Base-by-base conservation (phyloP, 352 stramenopile genomes). In the Peronospora destructor region DNA sequence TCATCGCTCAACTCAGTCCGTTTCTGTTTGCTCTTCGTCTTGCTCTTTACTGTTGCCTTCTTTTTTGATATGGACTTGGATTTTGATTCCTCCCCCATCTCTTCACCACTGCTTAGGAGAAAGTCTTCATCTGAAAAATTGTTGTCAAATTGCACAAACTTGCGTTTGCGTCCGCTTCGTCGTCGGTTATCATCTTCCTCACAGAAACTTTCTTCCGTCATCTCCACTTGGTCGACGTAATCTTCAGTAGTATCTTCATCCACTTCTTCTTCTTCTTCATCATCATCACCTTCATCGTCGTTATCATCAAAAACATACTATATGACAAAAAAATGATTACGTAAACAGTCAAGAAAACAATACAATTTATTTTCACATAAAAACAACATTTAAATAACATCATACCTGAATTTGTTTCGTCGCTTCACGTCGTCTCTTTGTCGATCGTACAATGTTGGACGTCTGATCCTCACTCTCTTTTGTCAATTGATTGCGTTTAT, bases 1-100 rank as follows among this genome's bases (percentile, higher is more conserved):
- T 62, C 56, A 23, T 72, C 71, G 35, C 61, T 68, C 10, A 56
- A 61, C 8, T 73, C 53, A 2, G 46, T 61, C 13, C 56, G 43
- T 35, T 67, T 71, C 6, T n/a, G 17, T 23, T 73, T 69, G 4
- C 35, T 25, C 10, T 71, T 66, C 3, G 38, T 17, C 13, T 62
- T 64, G 10, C 39, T 29, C 34, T 71, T 71, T 5, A 45, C 9
- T 12, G 25, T 55, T 19, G 35, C 40, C 53, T 55, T 60, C 33
- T 56, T 59, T 17, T 76, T 69, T 6, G 38, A 8, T 26, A 53
- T 64, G 1, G 45, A 6, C 17, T 53, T 60, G 7, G 34, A 35
- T 12, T 76, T 75, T 12, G 68, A 52, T 19, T 74, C 70, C 13
- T 72, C 57, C n/a, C 66, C 60, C 33, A 71, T 61, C 4, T 73